Conservation (phyloP, 495 filamentous ascomycete genomes). For the Trichoderma parareesei region DNA sequence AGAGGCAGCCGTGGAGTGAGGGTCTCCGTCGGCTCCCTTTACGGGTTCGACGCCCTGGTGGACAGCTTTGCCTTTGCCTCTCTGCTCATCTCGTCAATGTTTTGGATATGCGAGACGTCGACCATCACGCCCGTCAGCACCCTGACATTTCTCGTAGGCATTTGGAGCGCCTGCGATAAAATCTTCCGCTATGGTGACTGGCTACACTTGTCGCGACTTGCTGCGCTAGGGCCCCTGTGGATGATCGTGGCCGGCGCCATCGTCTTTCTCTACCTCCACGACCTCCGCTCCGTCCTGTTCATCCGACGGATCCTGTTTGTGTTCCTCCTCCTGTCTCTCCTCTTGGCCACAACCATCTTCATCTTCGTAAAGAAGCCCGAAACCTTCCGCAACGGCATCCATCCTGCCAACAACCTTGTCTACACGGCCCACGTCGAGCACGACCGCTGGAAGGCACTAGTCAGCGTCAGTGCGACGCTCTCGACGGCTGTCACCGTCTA, state of each 20-base stretch:
- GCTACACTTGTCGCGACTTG: conserved; percentile 25
- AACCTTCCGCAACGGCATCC: conserved; percentile 17
- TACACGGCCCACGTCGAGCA: conserved; percentile 40
- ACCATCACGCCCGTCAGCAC: conserved; percentile 29
- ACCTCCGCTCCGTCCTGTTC: conserved; percentile 31
- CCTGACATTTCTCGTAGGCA: conserved; percentile 29
- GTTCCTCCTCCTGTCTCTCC: conserved; percentile 22
- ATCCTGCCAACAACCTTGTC: conserved; percentile 48
- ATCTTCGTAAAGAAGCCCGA: conserved; percentile 5
- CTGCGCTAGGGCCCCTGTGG: conserved; percentile 22
- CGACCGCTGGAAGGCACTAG: conserved; percentile 33
- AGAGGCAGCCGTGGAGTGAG: conserved; percentile 16
- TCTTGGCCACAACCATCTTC: conserved; percentile 26
- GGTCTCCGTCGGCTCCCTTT: conserved; percentile 24
- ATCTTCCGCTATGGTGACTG: conserved; percentile 28
- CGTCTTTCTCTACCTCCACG: conserved; percentile 31
- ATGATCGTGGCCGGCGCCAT: conserved; percentile 31
- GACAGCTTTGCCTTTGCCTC: conserved; percentile 31
- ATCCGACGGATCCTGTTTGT: conserved; percentile 31
- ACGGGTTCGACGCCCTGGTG: conserved; percentile 32
- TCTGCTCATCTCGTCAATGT: conserved; percentile 29
- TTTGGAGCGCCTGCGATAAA: conserved; percentile 22
- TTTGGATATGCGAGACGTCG: conserved; percentile 32
- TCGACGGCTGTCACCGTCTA: conserved; percentile 51
- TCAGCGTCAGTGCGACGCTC: conserved; percentile 43